These are phyloP conservation scores for Saccharum hybrid DNA, from an alignment of 202 grass and related monocot species.

Conservation along the genomic window DNA sequence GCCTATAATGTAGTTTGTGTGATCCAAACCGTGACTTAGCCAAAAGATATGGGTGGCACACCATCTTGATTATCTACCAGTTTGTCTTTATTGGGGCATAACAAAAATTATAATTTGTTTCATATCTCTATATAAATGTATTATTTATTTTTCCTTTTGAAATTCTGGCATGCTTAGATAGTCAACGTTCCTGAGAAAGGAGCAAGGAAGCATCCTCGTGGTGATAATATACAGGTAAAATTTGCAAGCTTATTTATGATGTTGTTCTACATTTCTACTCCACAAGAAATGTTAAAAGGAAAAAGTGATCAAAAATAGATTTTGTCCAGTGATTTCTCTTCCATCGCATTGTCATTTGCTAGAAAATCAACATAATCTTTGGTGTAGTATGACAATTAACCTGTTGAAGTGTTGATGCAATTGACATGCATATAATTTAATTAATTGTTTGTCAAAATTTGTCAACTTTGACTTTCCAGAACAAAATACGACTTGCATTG, in stretches of 20 bases:
- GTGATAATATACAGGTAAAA: constrained; percentile 98
- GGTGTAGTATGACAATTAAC: neutral
- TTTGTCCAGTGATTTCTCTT: neutral
- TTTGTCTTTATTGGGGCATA: constrained; percentile 16
- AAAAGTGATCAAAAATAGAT: neutral
- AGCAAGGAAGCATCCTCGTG: constrained; percentile 98
- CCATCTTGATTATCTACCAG: neutral
- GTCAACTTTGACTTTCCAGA: neutral
- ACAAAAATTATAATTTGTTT: constrained; percentile 21
- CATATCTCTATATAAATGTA: constrained; percentile 28
- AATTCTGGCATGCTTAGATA: constrained; percentile 63
- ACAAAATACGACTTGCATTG: neutral
- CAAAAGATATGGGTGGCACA: neutral
- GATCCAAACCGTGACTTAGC: neutral
- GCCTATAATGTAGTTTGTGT: neutral
- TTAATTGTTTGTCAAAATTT: neutral
- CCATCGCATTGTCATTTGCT: neutral
- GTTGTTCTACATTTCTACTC: constrained; percentile 2
- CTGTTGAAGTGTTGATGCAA: neutral
- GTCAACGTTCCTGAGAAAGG: constrained; percentile 99
- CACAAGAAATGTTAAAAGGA: neutral
- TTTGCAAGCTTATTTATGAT: constrained; percentile 39
- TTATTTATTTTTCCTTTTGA: constrained; percentile 45
- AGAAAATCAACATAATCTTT: neutral
- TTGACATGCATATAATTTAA: neutral